These are phyloP conservation scores for Mercurialis annua DNA, from an alignment of 345 rosid species.

Conservation along the genomic window DNA sequence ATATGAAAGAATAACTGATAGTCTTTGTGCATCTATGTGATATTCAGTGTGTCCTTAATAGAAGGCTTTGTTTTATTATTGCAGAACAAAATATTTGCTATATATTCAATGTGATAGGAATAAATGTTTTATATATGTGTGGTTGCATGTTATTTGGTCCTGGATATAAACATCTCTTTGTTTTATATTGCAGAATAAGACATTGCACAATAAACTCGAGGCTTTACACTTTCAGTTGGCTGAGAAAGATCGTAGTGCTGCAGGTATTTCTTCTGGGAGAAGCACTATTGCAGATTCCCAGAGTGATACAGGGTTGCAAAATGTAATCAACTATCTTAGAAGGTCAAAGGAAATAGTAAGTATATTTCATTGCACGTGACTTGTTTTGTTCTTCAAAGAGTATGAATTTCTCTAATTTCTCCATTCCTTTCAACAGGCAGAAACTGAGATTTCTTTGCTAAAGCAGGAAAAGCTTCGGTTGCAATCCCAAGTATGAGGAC, in stretches of 20 bases:
- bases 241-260: constrained; percentile 59
- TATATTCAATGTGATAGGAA: no score
- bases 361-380: constrained; percentile 7
- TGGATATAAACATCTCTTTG: neutral
- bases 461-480: constrained; percentile 86
- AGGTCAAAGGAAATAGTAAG: constrained; percentile 84
- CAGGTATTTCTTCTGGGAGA: constrained; percentile 44
- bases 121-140: no score
- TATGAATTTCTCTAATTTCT: constrained; percentile 17
- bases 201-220: constrained; percentile 75
- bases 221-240: constrained; percentile 79
- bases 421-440: constrained; percentile 51
- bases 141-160: neutral
- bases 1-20: no score
- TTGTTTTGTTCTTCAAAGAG: neutral
- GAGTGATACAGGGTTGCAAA: constrained; percentile 70
- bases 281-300: constrained; percentile 36
- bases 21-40: no score
- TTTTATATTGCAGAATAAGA: constrained; percentile 51
- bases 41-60: no score
- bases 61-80: no score
- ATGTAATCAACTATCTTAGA: constrained; percentile 78
- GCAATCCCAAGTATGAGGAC: constrained; percentile 62
- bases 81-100: no score
- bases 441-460: constrained; percentile 85